Percentiles rank a stretch among this genome's conserved stretches.
phyloP scores from a whole-genome alignment of 139 green algal species.

The Chlorella sp. region DNA sequence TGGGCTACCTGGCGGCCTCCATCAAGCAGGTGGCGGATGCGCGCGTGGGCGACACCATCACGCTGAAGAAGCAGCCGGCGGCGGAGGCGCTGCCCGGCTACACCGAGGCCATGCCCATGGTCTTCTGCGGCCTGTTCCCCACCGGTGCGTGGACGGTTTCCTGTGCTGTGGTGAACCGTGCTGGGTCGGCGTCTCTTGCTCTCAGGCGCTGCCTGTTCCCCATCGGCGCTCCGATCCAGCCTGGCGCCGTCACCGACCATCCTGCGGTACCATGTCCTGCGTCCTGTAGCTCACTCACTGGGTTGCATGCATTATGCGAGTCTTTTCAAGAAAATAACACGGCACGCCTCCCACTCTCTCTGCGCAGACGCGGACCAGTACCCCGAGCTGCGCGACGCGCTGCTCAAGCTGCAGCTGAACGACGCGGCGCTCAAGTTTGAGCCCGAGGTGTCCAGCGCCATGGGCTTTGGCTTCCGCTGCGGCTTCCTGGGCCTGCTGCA shows the following conservation, averaged over 20 bases:
- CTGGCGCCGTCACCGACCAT: too few relatives aligned
- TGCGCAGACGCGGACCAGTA: slow-evolving; percentile 54
- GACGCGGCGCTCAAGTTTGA: slow-evolving; percentile 95
- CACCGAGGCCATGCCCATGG: slow-evolving; percentile 92
- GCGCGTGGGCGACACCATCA: slow-evolving; percentile 97
- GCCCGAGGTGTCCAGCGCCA: slow-evolving; percentile 92
- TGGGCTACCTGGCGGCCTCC: slow-evolving; percentile 91
- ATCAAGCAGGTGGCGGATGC: slow-evolving; percentile 95
- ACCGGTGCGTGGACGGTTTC: slow-evolving; percentile 53
- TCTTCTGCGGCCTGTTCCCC: slow-evolving; percentile 98
- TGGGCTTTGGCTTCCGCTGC: slow-evolving; percentile 99
- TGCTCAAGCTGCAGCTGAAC: slow-evolving; percentile 99
- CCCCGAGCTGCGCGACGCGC: slow-evolving; percentile 91
- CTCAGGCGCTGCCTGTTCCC: too few relatives aligned
- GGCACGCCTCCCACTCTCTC: not conserved
- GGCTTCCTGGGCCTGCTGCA: slow-evolving; percentile 98
- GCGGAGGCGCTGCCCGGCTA: slow-evolving; percentile 76
- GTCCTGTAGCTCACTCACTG: too few relatives aligned
- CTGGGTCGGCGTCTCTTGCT: too few relatives aligned
- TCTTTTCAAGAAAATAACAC: too few relatives aligned
- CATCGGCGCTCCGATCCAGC: too few relatives aligned
- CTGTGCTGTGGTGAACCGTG: too few relatives aligned
- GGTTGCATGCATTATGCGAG: too few relatives aligned
- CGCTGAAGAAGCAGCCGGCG: slow-evolving; percentile 63
- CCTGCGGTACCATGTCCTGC: too few relatives aligned